Conservation (phyloP, 1,139 yeast genomes). For the Kurtzmaniella natalensis region DNA sequence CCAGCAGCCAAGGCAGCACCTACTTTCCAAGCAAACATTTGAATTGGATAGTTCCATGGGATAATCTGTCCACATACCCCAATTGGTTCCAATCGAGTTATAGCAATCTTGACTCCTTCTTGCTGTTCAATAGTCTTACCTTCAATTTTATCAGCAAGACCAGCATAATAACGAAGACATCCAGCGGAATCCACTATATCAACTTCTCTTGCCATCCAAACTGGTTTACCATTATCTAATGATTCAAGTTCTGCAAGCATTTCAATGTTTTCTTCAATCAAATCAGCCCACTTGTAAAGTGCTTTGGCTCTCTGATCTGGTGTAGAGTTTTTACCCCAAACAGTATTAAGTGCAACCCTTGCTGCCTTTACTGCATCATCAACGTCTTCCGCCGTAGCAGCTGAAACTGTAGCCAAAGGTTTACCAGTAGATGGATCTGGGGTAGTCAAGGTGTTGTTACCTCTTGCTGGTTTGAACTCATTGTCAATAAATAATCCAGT, state of each 20-base stretch:
- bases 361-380: slow-evolving; percentile 60
- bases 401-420: slow-evolving; percentile 48
- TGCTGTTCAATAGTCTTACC: slow-evolving; percentile 59
- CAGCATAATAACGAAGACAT: slow-evolving; percentile 61
- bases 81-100: slow-evolving; percentile 13
- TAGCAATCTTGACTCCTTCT: slow-evolving; percentile 43
- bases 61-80: slow-evolving; percentile 38
- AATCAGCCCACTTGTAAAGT: slow-evolving; percentile 50
- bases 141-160: slow-evolving; percentile 66
- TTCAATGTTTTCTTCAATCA: slow-evolving; percentile 49
- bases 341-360: slow-evolving; percentile 43
- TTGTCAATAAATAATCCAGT: slow-evolving; percentile 77
- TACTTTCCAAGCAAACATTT: slow-evolving; percentile 35
- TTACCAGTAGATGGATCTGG: slow-evolving; percentile 57
- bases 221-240: slow-evolving; percentile 67
- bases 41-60: slow-evolving; percentile 37
- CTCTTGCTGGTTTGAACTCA: slow-evolving; percentile 48
- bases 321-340: slow-evolving; percentile 28
- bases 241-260: slow-evolving; percentile 58
- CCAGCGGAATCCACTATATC: slow-evolving; percentile 52
- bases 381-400: slow-evolving; percentile 54
- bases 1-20: slow-evolving; percentile 34
- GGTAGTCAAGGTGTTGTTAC: slow-evolving; percentile 49
- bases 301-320: slow-evolving; percentile 44
- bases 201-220: slow-evolving; percentile 27